Evolutionary conservation across 352 stramenopile species (phyloP).

Genomic region (Pythium aquatile): DNA sequence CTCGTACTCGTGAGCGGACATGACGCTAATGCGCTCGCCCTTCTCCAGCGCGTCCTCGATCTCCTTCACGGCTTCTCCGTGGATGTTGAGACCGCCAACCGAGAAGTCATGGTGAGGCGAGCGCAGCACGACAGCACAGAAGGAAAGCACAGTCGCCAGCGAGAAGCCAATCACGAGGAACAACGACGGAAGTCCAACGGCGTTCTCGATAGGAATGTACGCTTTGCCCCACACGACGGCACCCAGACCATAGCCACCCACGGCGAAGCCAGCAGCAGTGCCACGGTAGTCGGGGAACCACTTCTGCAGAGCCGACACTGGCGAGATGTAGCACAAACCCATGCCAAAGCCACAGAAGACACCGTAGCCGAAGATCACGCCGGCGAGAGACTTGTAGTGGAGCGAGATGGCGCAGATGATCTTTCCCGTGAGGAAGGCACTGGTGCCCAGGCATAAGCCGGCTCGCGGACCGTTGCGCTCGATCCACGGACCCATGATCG

Average conservation of each 20-base stretch:
- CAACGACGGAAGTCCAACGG: slow-evolving; percentile 43
- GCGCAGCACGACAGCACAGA: slow-evolving; percentile 45
- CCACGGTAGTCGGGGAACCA: slow-evolving; percentile 79
- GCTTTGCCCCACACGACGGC: slow-evolving; percentile 65
- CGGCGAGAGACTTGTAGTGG: slow-evolving; percentile 50
- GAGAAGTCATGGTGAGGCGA: slow-evolving; percentile 44
- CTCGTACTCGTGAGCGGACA: slow-evolving; percentile 38
- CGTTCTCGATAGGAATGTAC: slow-evolving; percentile 45
- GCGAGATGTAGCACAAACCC: slow-evolving; percentile 67
- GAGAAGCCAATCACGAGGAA: slow-evolving; percentile 51
- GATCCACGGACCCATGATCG: slow-evolving; percentile 57
- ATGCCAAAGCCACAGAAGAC: slow-evolving; percentile 59
- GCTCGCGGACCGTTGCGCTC: slow-evolving; percentile 51
- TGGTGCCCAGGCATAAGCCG: slow-evolving; percentile 44
- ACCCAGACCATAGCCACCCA: slow-evolving; percentile 54
- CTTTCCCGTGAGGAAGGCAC: slow-evolving; percentile 48
- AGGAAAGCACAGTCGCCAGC: slow-evolving; percentile 41
- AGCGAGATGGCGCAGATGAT: slow-evolving; percentile 53
- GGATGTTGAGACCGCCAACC: slow-evolving; percentile 52
- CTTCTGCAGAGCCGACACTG: slow-evolving; percentile 62
- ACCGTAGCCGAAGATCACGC: slow-evolving; percentile 70
- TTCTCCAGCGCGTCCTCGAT: slow-evolving; percentile 26
- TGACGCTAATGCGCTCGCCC: slow-evolving; percentile 37
- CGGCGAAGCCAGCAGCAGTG: slow-evolving; percentile 58
- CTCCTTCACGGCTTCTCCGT: slow-evolving; percentile 42